A percentile compares a stretch with the other conserved stretches of the same genome.
Conservation (phyloP, 2,329 filamentous ascomycete genomes). For the Fusarium mundagurra region DNA sequence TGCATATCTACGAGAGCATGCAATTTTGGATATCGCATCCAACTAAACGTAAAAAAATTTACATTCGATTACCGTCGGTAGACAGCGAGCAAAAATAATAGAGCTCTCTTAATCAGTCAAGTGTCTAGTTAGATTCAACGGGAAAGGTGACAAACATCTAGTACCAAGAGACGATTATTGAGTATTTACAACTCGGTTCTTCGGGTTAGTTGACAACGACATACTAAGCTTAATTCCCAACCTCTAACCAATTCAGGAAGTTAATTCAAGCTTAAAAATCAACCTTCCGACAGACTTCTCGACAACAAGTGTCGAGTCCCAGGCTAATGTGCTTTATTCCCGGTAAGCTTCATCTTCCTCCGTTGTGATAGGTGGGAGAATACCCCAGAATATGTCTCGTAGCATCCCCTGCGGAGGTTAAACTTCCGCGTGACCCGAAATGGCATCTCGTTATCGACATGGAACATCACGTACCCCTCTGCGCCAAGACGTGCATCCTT, state of each 20-base stretch:
- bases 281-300: neutral
- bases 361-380: slow-evolving; percentile 1
- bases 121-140: fast-evolving
- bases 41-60: neutral
- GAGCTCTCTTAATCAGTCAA: fast-evolving
- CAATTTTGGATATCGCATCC: neutral
- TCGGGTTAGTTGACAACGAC: neutral
- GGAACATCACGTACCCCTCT: neutral
- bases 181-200: neutral
- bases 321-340: neutral
- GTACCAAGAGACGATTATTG: fast-evolving
- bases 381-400: neutral
- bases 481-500: neutral
- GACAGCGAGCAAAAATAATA: fast-evolving
- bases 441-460: neutral
- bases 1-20: neutral
- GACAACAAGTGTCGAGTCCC: neutral
- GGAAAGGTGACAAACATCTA: neutral
- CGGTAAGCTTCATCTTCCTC: fast-evolving
- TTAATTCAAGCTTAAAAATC: neutral
- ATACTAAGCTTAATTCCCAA: fast-evolving
- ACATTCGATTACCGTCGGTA: neutral
- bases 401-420: neutral
- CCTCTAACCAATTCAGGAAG: neutral
- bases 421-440: slow-evolving; percentile 13